Evolutionary conservation across 1,284 basidiomycete species (phyloP).

Genomic region (Moesziomyces globuligerus): DNA sequence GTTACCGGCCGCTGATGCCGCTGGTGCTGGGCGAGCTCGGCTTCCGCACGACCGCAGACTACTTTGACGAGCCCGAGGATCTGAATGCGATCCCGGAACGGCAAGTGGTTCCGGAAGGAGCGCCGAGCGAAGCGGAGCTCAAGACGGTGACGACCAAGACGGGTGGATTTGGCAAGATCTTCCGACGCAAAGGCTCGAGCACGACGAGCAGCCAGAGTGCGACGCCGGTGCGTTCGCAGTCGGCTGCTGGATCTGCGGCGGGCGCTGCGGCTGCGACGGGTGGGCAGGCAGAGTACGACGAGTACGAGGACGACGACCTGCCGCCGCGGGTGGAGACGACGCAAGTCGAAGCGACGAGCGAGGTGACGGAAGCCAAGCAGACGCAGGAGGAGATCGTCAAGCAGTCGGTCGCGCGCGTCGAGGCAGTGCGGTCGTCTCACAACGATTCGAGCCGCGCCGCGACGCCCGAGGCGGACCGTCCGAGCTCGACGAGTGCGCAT

Average conservation of each 20-base stretch:
- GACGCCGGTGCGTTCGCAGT: slow-evolving; percentile 14
- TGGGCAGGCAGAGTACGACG: slow-evolving; percentile 38
- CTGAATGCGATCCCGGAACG: slow-evolving; percentile 62
- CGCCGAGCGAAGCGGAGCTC: slow-evolving; percentile 31
- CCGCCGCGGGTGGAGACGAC: slow-evolving; percentile 46
- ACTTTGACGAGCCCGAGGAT: slow-evolving; percentile 67
- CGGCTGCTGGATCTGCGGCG: slow-evolving; percentile 12
- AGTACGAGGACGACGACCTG: slow-evolving; percentile 59
- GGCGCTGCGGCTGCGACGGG: slow-evolving; percentile 2
- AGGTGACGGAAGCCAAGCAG: slow-evolving; percentile 33
- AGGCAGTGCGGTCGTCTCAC: slow-evolving; percentile 33
- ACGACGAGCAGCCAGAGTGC: slow-evolving; percentile 11
- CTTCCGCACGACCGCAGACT: slow-evolving; percentile 65
- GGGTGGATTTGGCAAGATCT: slow-evolving; percentile 59
- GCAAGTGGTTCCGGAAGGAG: slow-evolving; percentile 47
- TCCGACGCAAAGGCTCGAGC: slow-evolving; percentile 37
- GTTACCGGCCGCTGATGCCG: slow-evolving; percentile 64
- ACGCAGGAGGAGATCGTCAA: slow-evolving; percentile 36
- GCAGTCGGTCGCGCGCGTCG: slow-evolving; percentile 31
- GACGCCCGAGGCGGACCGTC: slow-evolving; percentile 44
- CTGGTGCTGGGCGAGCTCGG: slow-evolving; percentile 65
- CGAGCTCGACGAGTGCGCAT: slow-evolving; percentile 34
- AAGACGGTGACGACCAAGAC: slow-evolving; percentile 51
- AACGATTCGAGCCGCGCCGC: slow-evolving; percentile 19
- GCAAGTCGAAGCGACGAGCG: neutral